These are phyloP conservation scores for Penicillium sp. DNA, from an alignment of 2,329 filamentous ascomycete species.

Conservation along the genomic window DNA sequence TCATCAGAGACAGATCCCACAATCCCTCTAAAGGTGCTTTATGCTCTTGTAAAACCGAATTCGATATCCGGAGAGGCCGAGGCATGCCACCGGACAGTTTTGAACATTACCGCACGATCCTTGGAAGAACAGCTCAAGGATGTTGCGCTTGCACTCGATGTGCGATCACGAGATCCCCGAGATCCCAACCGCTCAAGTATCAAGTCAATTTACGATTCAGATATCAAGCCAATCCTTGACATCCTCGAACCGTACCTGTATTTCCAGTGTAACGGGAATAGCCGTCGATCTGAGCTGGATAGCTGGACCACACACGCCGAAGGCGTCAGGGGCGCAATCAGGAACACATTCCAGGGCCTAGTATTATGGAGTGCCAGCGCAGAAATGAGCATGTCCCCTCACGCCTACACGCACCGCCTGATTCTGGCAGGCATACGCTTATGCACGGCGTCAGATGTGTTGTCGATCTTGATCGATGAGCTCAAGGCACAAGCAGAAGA, in stretches of 20 bases:
- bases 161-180: slow-evolving; percentile 45
- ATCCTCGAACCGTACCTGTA: slow-evolving; percentile 49
- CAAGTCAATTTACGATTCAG: slow-evolving; percentile 18
- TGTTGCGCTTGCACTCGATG: slow-evolving; percentile 6
- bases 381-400: slow-evolving; percentile 50
- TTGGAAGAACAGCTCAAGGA: slow-evolving; percentile 52
- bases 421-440: slow-evolving; percentile 42
- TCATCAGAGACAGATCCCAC: slow-evolving; percentile 45
- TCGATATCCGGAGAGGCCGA: slow-evolving; percentile 58
- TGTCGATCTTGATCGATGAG: slow-evolving; percentile 38
- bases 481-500: slow-evolving; percentile 38
- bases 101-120: slow-evolving; percentile 52
- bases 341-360: slow-evolving; percentile 49
- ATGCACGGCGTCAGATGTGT: slow-evolving; percentile 37
- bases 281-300: slow-evolving; percentile 48
- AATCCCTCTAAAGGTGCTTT: slow-evolving; percentile 52
- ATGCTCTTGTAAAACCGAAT: slow-evolving; percentile 53
- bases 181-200: slow-evolving; percentile 21
- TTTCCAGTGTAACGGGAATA: slow-evolving; percentile 47
- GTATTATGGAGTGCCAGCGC: slow-evolving; percentile 51
- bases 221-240: slow-evolving; percentile 52
- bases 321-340: slow-evolving; percentile 46
- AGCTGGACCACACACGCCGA: slow-evolving; percentile 48
- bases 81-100: slow-evolving; percentile 57
- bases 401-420: slow-evolving; percentile 54